Conservation (phyloP, 345 rosid species). For the Ceriops decandra region DNA sequence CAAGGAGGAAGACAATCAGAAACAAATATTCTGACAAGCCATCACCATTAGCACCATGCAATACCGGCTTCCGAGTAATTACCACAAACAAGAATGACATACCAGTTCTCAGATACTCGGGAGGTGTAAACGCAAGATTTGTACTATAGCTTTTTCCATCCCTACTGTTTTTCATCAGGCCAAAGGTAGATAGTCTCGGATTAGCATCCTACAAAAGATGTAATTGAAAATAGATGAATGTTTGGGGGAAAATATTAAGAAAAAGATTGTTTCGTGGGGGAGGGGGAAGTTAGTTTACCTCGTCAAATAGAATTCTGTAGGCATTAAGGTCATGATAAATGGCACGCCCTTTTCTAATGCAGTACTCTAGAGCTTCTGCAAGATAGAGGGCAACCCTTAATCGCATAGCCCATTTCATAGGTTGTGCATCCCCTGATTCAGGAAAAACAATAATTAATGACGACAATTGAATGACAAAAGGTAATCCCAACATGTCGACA, state of each 20-base stretch:
- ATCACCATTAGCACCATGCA: too few relatives aligned
- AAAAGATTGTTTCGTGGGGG: background rate
- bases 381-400: constrained; percentile 86
- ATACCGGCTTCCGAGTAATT: background rate
- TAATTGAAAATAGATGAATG: constrained; percentile 11
- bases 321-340: constrained; percentile 95
- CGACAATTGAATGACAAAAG: background rate
- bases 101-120: constrained; percentile 95
- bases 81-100: background rate
- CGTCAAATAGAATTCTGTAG: constrained; percentile 85
- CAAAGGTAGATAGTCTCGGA: constrained; percentile 88
- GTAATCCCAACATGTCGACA: background rate
- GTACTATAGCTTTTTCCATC: constrained; percentile 97
- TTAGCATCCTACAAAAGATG: constrained; percentile 63
- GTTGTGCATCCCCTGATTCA: constrained; percentile 82
- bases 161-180: constrained; percentile 94
- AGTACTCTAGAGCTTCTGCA: constrained; percentile 90
- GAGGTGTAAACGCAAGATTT: constrained; percentile 93
- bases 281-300: constrained; percentile 37
- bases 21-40: too few relatives aligned
- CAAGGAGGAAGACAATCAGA: too few relatives aligned
- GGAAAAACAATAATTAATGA: background rate
- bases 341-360: constrained; percentile 80
- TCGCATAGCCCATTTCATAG: constrained; percentile 98
- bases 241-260: background rate